Base-by-base conservation (phyloP, 441 rosid species). In the Euphorbia celastroides region DNA sequence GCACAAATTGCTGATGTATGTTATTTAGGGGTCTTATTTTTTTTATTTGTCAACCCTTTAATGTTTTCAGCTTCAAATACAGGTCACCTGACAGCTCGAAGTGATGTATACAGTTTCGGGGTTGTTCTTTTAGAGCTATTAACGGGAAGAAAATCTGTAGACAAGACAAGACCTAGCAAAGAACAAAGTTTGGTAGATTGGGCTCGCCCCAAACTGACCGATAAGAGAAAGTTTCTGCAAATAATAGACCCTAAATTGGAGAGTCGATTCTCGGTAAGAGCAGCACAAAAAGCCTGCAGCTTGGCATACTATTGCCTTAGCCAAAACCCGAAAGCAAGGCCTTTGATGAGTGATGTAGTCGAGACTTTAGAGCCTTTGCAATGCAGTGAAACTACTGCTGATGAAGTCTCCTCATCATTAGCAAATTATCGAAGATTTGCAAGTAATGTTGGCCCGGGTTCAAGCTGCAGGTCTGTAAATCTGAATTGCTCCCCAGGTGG, bases 141-240 rank as follows among this genome's bases (percentile, higher is more conserved):
- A 78, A 95, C 95, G 0, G 97, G 99, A 76, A 86, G 92, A 77
- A 95, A 88, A 64, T 95, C 99, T n/a, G 89, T 95, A 59, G 98
- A 95, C 84, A 95, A 88, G 86, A 86, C 95, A 2, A 85, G 95
- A 73, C 98, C 96, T 26, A 87, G 93, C 86, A 95, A 78, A 84
- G 97, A 95, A 79, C 99, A 95, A 81, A 95, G 90, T 80, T 75
- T 95, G 79, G 98, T 95, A 57, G 99, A 95, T 72, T 95, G 99
- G 99, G 97, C 98, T 50, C 86, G 98, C 64, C 98, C 98, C 9
- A 88, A 92, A 76, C 78, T 92, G 75, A 94, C 88, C 17, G 99
- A 92, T 78, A 92, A 91, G 82, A 82, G 92, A 77, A 94, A 88
- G 66, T 63, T 89, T 69, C 84, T 94, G 67, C 98, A 87, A 74